Evolutionary conservation across 2,329 filamentous ascomycete species (phyloP).

Genomic region (Diplocarpon rosae): DNA sequence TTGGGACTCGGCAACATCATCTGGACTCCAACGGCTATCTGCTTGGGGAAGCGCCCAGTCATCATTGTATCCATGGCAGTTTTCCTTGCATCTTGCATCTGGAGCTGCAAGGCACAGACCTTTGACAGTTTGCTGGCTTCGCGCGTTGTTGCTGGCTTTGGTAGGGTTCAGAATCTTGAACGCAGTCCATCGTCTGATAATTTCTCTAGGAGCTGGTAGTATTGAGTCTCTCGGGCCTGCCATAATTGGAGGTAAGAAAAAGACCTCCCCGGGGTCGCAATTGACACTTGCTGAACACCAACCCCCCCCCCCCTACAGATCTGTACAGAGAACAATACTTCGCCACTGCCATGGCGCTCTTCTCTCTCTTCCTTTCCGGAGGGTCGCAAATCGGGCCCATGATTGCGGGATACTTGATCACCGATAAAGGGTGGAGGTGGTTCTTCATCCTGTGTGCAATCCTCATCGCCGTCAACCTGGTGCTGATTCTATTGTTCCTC

Average conservation of each 20-base stretch:
- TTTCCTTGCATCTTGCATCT: slow-evolving; percentile 26
- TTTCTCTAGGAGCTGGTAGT: slow-evolving; percentile 6
- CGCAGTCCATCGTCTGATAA: too few species aligned
- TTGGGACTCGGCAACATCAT: slow-evolving; percentile 15
- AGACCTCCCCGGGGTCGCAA: not conserved
- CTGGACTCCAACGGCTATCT: slow-evolving; percentile 15
- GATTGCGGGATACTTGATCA: slow-evolving; percentile 28
- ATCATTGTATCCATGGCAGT: slow-evolving; percentile 26
- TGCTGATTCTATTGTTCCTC: slow-evolving; percentile 26
- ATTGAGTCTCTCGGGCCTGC: slow-evolving; percentile 28
- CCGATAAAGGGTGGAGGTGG: slow-evolving; percentile 29
- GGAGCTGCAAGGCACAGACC: slow-evolving; percentile 26
- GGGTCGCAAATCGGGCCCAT: slow-evolving; percentile 29
- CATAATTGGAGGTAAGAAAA: slow-evolving; percentile 19
- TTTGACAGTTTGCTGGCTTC: slow-evolving; percentile 27
- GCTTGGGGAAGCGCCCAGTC: slow-evolving; percentile 29
- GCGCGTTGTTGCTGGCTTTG: slow-evolving; percentile 27
- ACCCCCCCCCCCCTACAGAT: slow-evolving; percentile 4
- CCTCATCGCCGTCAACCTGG: slow-evolving; percentile 24
- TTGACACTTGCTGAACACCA: not conserved
- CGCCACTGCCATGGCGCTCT: slow-evolving; percentile 26
- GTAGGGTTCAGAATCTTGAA: not conserved
- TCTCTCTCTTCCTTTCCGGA: slow-evolving; percentile 26
- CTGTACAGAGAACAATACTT: slow-evolving; percentile 16
- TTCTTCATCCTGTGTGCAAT: slow-evolving; percentile 29